phyloP scores from a whole-genome alignment of 805 yeast genomes.

The Henningerozyma blattae region DNA sequence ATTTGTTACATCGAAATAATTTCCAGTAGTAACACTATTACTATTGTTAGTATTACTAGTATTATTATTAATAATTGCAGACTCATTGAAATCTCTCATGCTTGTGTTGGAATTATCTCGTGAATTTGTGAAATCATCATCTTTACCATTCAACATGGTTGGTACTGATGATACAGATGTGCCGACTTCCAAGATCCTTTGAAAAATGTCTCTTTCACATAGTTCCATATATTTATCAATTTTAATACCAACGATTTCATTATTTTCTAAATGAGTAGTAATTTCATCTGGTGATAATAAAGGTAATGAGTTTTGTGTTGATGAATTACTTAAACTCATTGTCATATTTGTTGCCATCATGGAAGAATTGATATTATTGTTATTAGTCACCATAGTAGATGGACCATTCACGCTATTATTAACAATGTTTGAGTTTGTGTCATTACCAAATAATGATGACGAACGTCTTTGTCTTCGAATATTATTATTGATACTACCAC shows the following conservation, averaged over 20 bases:
- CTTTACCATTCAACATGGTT: constrained; percentile 1
- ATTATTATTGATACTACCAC: constrained; percentile 16
- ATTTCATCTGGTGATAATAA: constrained; percentile 24
- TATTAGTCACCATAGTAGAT: too few relatives aligned
- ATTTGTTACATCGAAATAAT: constrained; percentile 13
- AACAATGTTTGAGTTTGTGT: too few relatives aligned
- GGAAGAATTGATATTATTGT: too few relatives aligned
- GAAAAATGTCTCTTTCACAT: constrained; percentile 21
- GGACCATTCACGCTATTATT: constrained; percentile 5
- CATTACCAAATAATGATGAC: constrained; percentile 20
- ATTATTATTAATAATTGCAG: too few relatives aligned
- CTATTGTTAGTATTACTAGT: not conserved
- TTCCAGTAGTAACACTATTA: not conserved
- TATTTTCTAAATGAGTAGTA: constrained; percentile 13
- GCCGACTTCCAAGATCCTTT: constrained; percentile 20
- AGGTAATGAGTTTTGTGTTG: too few relatives aligned
- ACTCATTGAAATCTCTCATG: not conserved
- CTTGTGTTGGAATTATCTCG: not conserved
- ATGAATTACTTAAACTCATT: too few relatives aligned
- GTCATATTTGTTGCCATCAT: too few relatives aligned
- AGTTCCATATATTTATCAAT: constrained; percentile 20
- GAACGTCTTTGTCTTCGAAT: constrained; percentile 18
- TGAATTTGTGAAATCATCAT: not conserved
- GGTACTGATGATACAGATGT: constrained; percentile 14
- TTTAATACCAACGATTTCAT: constrained; percentile 16